Percentiles rank a stretch among this genome's conserved stretches.
These are phyloP conservation scores for Elsinoe australis DNA, from an alignment of 2,329 filamentous ascomycete genomes.

Conservation along the genomic window DNA sequence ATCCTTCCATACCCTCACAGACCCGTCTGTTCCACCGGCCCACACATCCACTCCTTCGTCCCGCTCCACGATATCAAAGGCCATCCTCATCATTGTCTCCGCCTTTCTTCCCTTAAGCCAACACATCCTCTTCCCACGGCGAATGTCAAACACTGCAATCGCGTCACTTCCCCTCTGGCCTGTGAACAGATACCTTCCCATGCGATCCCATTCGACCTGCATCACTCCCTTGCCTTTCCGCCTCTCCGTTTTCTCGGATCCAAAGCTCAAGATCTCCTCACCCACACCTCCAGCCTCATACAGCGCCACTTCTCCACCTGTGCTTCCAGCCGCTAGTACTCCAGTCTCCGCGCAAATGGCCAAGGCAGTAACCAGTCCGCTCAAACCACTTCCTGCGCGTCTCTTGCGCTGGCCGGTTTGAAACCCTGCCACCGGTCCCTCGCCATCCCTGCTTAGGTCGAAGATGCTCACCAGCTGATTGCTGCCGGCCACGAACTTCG, in stretches of 20 bases:
- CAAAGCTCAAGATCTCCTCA: conserved; percentile 45
- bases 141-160: conserved; percentile 52
- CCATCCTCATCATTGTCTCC: conserved; percentile 49
- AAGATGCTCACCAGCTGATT: conserved; percentile 49
- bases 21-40: conserved; percentile 52
- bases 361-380: conserved; percentile 49
- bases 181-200: conserved; percentile 52
- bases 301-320: conserved; percentile 48
- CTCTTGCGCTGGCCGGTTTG: conserved; percentile 41
- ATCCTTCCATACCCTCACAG: conserved; percentile 40
- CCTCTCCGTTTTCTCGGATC: conserved; percentile 30
- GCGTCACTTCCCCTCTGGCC: conserved; percentile 50
- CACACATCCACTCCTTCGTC: conserved; percentile 46
- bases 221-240: conserved; percentile 48
- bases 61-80: conserved; percentile 43
- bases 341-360: conserved; percentile 39
- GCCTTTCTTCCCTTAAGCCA: conserved; percentile 40
- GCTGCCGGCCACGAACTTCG: conserved; percentile 51
- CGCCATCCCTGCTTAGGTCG: conserved; percentile 43
- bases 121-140: conserved; percentile 45
- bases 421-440: conserved; percentile 40
- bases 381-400: conserved; percentile 44
- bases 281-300: conserved; percentile 46
- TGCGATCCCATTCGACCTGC: conserved; percentile 50
- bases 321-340: conserved; percentile 51